Evolutionary conservation across 2,329 filamentous ascomycete species (phyloP).

Genomic region (Neonectria hederae): DNA sequence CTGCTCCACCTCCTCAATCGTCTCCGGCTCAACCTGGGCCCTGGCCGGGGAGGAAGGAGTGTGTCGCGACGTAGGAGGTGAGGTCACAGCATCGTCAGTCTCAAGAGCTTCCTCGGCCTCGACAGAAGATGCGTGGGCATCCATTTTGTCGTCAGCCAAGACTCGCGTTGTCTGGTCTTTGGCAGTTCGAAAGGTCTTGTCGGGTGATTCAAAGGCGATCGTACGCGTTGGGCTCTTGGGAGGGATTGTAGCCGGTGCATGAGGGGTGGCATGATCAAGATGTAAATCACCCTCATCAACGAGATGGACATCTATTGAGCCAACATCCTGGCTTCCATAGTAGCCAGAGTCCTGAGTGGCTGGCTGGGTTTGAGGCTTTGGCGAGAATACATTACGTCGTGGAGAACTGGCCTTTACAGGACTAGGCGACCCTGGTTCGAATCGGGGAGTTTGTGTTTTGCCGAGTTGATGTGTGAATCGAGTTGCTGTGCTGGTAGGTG

Average conservation of each 20-base stretch:
- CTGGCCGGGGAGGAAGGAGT: constrained; percentile 12
- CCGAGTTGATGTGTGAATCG: constrained; percentile 61
- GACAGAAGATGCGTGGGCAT: constrained; percentile 10
- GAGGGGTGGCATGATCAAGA: constrained; percentile 31
- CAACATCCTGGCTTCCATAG: constrained; percentile 69
- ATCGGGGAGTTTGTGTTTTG: constrained; percentile 64
- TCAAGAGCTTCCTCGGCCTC: constrained; percentile 16
- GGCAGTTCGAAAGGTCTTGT: constrained; percentile 54
- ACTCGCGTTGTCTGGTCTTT: constrained; percentile 51
- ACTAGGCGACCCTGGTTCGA: constrained; percentile 56
- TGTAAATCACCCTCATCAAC: constrained; percentile 33
- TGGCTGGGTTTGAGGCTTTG: constrained; percentile 41
- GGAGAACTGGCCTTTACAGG: constrained; percentile 48
- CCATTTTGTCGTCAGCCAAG: constrained; percentile 18
- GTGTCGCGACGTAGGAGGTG: constrained; percentile 1
- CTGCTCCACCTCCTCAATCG: constrained; percentile 20
- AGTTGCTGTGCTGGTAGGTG: constrained; percentile 63
- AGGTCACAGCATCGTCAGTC: neutral
- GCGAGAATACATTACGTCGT: constrained; percentile 45
- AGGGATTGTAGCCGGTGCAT: constrained; percentile 28
- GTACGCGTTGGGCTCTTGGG: constrained; percentile 38
- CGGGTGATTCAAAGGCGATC: constrained; percentile 45
- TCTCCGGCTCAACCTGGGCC: neutral
- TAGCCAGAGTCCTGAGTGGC: constrained; percentile 71
- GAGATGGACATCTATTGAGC: constrained; percentile 37